phyloP scores from a whole-genome alignment of 2,329 filamentous ascomycete genomes.

The Exophiala aquamarina region DNA sequence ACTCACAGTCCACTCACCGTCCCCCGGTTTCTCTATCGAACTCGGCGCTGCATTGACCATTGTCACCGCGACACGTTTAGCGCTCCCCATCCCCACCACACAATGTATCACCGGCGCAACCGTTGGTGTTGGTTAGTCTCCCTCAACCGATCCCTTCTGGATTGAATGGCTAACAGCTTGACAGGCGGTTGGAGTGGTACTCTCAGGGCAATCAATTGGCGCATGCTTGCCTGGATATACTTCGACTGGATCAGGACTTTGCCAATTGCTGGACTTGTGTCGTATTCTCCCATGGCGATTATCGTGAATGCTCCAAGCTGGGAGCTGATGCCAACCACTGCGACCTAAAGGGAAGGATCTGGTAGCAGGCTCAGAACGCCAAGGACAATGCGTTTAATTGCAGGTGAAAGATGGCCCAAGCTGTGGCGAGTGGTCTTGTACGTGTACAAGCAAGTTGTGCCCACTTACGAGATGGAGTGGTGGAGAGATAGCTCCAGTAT shows the following conservation, averaged over 20 bases:
- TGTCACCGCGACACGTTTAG: constrained; percentile 71
- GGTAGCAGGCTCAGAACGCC: too few species aligned
- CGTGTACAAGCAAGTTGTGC: too few species aligned
- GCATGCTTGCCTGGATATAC: constrained; percentile 65
- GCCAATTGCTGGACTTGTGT: constrained; percentile 59
- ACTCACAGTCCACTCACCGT: constrained; percentile 67
- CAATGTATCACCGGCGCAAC: constrained; percentile 78
- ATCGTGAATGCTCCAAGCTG: constrained; percentile 61
- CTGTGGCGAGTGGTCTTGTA: too few species aligned
- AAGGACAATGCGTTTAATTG: too few species aligned
- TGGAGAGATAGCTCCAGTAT: too few species aligned
- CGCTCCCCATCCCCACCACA: constrained; percentile 71
- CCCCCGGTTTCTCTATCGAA: constrained; percentile 68
- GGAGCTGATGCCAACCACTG: not conserved
- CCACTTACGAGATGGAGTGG: too few species aligned
- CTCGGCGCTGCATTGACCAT: constrained; percentile 76
- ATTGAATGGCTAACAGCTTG: not conserved
- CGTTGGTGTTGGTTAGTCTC: constrained; percentile 1
- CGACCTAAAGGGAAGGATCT: not conserved
- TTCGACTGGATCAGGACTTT: constrained; percentile 67
- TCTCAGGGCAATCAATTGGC: constrained; percentile 70
- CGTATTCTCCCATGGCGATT: constrained; percentile 52
- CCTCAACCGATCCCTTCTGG: too few species aligned
- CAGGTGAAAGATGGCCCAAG: too few species aligned
- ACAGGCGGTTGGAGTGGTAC: constrained; percentile 67